Evolutionary conservation across 352 stramenopile species (phyloP), one percentile per base, ranked within the genome.

Genomic region (Pythium scleroteichum): DNA sequence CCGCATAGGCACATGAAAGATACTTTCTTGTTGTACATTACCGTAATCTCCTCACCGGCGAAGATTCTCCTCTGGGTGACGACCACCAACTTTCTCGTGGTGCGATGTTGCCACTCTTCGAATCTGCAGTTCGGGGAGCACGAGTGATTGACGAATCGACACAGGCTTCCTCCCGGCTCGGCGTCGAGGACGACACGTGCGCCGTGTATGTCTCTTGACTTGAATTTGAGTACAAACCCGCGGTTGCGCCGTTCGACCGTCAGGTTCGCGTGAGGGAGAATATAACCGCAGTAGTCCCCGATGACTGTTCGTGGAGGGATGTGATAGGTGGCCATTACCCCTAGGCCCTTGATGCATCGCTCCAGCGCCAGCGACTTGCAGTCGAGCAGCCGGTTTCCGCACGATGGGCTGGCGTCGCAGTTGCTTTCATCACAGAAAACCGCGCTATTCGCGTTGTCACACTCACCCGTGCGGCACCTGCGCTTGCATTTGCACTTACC

Each of bases 81-180:
- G 29, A 56, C 20, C 8, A 56, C 32, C 49, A 56, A 20, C 20
- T 35, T 56, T 9, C 49, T 14, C 19, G 49, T 45, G 1, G 32
- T 23, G 17, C 49, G 49, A 2, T 35, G 49, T 2, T 16, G 7
- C 12, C 32, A 19, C 32, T 56, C 49, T 5, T 56, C 49, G 33
- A 56, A 56, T 14, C 20, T 32, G 14, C 29, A 27, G 49, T 56
- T 56, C 4, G 49, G 29, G 4, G 19, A 27, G n/a, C 48, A 44
- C 6, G 48, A 54, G 19, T 54, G 48, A 24, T 54, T 54, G 4
- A 56, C 49, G 14, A 56, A 56, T 2, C 49, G 29, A n/a, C 49
- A 56, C 0, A 56, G 4, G 16, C 49, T 45, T 4, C 49, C 32
- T 3, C 50, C 50, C 2, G 33, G 19, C 2, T 4, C 10, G 0